Base-by-base conservation (phyloP, 164 flowering plant species). In the Protea cynaroides region DNA sequence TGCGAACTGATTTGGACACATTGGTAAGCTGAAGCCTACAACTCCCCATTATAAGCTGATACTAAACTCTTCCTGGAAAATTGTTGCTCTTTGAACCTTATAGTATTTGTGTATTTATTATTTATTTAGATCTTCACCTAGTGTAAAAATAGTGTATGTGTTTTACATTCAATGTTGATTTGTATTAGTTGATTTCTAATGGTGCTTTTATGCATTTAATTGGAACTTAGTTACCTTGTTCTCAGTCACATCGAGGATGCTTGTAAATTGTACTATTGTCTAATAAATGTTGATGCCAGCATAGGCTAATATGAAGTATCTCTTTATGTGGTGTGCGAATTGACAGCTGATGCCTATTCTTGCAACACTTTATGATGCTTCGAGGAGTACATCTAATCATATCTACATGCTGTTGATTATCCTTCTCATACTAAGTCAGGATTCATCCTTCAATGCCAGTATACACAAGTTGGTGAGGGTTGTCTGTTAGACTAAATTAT, bases 401-500 rank as follows among this genome's bases (percentile, higher is more conserved):
- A 95, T 95, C 56, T 95, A 91, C 78, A 94, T 95, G 94, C 69
- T 95, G 81, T 80, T 95, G 86, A 88, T 95, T 70, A 82, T 89
- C 59, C 90, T 95, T 76, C 97, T 95, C 29, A 95, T 95, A 59
- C 90, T 95, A 15, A 95, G 99, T 77, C 99, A 95, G 75, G 99
- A 95, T 80, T 89, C 96, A 44, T 84, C 99, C 63, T 91, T 95
- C 74, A 95, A 88, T 78, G 89, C 97, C 50, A 86, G 92, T 79
- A 81, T 89, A 64, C 96, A 95, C 83, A 91, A 91, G 75, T 76
- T 88, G 95, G 99, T 95, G 80, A 80, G 72, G 14, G 22, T 54
- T 37, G 50, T 46, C 9, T 52, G 58, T 25, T 15, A 1, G 37
- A 24, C 25, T 58, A 17, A 36, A 24, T 38, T 57, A 19, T 25